Evolutionary conservation across 176 grass and related monocot genomes (phyloP).

Genomic region (Musa beccarii): DNA sequence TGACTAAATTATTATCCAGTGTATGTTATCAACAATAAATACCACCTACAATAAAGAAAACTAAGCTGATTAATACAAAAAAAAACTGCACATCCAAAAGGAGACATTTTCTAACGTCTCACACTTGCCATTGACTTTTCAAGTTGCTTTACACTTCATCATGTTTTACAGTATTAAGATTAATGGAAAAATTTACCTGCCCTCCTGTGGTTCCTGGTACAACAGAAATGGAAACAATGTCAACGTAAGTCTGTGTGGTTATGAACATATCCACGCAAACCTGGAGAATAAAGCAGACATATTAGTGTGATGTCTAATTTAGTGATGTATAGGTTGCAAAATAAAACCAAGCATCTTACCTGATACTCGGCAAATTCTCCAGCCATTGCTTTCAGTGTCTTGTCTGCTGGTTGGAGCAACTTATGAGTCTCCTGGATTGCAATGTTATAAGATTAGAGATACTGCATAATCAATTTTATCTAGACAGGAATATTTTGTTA

Average conservation of each 20-base stretch:
- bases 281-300: slow-evolving; percentile 20
- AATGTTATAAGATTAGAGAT: slow-evolving; percentile 17
- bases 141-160: not conserved
- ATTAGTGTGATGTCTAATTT: not conserved
- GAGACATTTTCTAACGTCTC: not conserved
- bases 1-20: no score
- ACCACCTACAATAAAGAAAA: no score
- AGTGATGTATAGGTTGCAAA: not conserved
- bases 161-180: not conserved
- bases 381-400: slow-evolving; percentile 78
- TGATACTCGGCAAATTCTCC: slow-evolving; percentile 87
- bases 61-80: no score
- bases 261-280: slow-evolving; percentile 83
- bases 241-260: slow-evolving; percentile 63
- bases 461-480: not conserved
- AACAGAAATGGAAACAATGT: slow-evolving; percentile 77
- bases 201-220: slow-evolving; percentile 74
- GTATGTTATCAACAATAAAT: no score
- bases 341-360: slow-evolving; percentile 25
- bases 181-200: slow-evolving; percentile 30
- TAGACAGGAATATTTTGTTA: no score
- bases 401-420: slow-evolving; percentile 67
- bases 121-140: not conserved
- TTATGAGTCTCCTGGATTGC: slow-evolving; percentile 67
- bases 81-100: not conserved